These are phyloP conservation scores for Pyracantha coccinea DNA, from an alignment of 331 rosid species.

Conservation along the genomic window DNA sequence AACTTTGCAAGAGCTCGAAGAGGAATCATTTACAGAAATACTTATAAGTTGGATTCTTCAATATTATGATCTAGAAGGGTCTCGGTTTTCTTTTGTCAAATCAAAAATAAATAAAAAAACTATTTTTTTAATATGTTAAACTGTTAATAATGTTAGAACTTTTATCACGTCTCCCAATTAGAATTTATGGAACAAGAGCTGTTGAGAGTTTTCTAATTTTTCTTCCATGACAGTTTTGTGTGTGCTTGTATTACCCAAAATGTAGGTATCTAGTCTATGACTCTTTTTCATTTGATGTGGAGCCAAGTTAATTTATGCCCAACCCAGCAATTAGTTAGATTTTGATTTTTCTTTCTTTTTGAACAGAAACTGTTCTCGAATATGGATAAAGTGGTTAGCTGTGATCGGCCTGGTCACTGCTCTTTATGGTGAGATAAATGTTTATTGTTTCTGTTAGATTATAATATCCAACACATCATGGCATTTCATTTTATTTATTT, in stretches of 20 bases:
- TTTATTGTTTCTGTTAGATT: background rate
- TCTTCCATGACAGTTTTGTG: too few relatives aligned
- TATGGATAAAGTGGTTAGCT: slow-evolving; percentile 68
- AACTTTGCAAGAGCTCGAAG: background rate
- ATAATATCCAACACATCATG: background rate
- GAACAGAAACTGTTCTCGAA: slow-evolving; percentile 70
- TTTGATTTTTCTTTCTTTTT: background rate
- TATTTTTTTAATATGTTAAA: too few relatives aligned
- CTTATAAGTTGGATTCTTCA: background rate
- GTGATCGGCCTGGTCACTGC: slow-evolving; percentile 67
- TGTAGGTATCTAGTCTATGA: background rate
- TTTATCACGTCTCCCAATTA: background rate
- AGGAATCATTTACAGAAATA: background rate
- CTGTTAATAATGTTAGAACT: background rate
- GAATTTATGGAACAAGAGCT: background rate
- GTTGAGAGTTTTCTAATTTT: background rate
- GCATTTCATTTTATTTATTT: slow-evolving; percentile 1
- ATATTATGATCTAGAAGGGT: background rate
- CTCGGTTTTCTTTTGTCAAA: background rate
- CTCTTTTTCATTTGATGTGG: background rate
- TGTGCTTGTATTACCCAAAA: background rate
- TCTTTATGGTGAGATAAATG: slow-evolving; percentile 57
- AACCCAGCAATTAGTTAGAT: background rate
- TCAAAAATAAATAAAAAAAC: too few relatives aligned
- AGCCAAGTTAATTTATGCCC: background rate